Evolutionary conservation across 1,139 yeast genomes (phyloP).

Genomic region (Saccharomycopsis crataegensis): DNA sequence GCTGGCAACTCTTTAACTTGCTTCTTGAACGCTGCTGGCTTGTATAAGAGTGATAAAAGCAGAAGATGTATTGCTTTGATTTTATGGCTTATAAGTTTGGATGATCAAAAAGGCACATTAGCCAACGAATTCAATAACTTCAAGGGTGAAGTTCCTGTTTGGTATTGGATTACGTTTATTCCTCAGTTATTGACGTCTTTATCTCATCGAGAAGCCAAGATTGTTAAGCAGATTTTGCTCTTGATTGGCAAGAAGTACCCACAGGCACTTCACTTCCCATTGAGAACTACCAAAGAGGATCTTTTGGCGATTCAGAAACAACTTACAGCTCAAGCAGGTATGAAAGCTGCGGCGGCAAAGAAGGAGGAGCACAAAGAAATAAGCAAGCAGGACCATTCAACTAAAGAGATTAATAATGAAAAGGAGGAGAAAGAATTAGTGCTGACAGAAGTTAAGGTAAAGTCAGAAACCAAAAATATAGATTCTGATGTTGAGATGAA

Average conservation of each 20-base stretch:
- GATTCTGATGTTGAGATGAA: not conserved
- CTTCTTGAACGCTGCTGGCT: constrained; percentile 94
- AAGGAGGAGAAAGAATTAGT: not conserved
- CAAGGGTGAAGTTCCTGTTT: constrained; percentile 94
- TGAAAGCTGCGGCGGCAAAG: not conserved
- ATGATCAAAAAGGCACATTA: constrained; percentile 74
- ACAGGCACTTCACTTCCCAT: constrained; percentile 92
- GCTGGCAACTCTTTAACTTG: constrained; percentile 95
- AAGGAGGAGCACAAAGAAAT: not conserved
- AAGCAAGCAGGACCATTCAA: not conserved
- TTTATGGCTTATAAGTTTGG: constrained; percentile 88
- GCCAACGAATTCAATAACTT: constrained; percentile 86
- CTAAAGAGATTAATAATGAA: not conserved
- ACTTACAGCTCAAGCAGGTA: constrained; percentile 23
- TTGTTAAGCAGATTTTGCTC: constrained; percentile 80
- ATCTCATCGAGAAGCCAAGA: constrained; percentile 83
- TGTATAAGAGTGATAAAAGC: constrained; percentile 88
- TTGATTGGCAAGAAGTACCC: constrained; percentile 95
- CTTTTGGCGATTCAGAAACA: constrained; percentile 83
- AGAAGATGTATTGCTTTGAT: constrained; percentile 83
- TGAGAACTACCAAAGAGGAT: constrained; percentile 92
- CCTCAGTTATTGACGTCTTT: constrained; percentile 89
- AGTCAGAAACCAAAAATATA: not conserved
- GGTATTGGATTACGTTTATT: constrained; percentile 98
- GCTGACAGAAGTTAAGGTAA: not conserved